Evolutionary conservation across 768 basidiomycete genomes (phyloP), one percentile per base, ranked within the genome.

Genomic region (Calocera viscosa): DNA sequence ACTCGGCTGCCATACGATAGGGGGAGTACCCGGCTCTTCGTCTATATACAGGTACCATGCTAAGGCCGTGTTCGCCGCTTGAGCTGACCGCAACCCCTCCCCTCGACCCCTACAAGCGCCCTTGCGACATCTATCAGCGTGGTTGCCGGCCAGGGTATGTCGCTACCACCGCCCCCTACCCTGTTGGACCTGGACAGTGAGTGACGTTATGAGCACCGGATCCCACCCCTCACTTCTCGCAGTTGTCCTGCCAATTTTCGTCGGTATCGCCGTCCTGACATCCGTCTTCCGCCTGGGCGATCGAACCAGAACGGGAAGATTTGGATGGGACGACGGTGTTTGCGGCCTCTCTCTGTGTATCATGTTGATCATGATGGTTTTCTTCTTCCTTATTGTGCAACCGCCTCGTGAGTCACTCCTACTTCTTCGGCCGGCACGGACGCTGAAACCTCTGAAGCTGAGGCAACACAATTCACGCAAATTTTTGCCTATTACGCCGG

Each of bases 311-410:
- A 60, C 53, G 7, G 53, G 14, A 10, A 26, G 53, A 32, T 60
- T 60, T 32, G 53, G 53, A 26, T 60, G 53, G 53, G 53, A 60
- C 22, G 53, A 60, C 30, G 53, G 53, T 22, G 53, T 60, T 32
- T 60, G 53, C 53, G 14, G 24, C 53, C 53, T 60, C 14, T 26
- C 53, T 7, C 26, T 60, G 30, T 60, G 53, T 30, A 60, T 30
- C 11, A 60, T 60, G 53, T 28, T 60, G 26, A 60, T 60, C 53
- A 60, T 60, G 53, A 60, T 60, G 30, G 53, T 60, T 26, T 60
- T 60, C 53, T 60, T 60, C 53, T 60, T 16, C 30, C 53, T 60
- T 5, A 60, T 60, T 22, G 53, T 60, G 24, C 53, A 60, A 32
- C 53, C 53, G 19, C 53, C 53, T 32, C 53, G 53, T 60, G 53